These are phyloP conservation scores for Maudiozyma humilis DNA, from an alignment of 1,139 yeast species.

Conservation along the genomic window DNA sequence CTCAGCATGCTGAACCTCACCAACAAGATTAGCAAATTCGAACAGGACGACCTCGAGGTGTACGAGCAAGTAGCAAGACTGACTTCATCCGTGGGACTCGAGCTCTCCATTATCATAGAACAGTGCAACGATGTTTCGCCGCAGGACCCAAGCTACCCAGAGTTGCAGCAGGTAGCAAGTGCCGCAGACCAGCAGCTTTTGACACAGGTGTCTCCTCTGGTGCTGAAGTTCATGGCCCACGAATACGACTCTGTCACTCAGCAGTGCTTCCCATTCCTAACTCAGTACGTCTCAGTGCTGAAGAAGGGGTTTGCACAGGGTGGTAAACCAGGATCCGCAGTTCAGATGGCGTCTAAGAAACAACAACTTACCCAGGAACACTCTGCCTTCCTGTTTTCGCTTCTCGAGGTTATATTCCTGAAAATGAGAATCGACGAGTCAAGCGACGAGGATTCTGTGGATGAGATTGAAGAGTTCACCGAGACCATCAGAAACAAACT, in stretches of 20 bases:
- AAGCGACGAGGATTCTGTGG: conserved; percentile 63
- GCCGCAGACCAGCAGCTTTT: conserved; percentile 43
- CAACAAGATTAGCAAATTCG: conserved; percentile 31
- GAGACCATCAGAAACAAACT: conserved; percentile 64
- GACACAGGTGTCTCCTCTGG: conserved; percentile 59
- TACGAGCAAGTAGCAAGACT: conserved; percentile 71
- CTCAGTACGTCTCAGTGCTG: conserved; percentile 61
- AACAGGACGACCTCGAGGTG: conserved; percentile 48
- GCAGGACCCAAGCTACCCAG: conserved; percentile 9
- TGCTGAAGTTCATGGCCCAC: conserved; percentile 58
- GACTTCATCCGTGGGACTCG: conserved; percentile 66
- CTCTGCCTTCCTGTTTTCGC: conserved; percentile 46
- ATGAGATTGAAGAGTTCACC: conserved; percentile 62
- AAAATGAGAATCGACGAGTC: conserved; percentile 77
- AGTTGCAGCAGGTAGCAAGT: conserved; percentile 32
- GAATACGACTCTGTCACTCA: conserved; percentile 84
- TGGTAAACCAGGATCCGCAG: conserved; percentile 33
- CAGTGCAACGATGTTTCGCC: conserved; percentile 26
- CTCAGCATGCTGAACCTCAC: conserved; percentile 63
- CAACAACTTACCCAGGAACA: conserved; percentile 34
- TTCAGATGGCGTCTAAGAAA: conserved; percentile 31
- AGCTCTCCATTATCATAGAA: conserved; percentile 49
- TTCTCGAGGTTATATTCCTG: conserved; percentile 60
- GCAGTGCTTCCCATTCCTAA: conserved; percentile 74
- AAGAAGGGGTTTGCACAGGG: conserved; percentile 45